phyloP scores from a whole-genome alignment of 192 early-diverging fungal genomes.

The Rhizophagus sp. region DNA sequence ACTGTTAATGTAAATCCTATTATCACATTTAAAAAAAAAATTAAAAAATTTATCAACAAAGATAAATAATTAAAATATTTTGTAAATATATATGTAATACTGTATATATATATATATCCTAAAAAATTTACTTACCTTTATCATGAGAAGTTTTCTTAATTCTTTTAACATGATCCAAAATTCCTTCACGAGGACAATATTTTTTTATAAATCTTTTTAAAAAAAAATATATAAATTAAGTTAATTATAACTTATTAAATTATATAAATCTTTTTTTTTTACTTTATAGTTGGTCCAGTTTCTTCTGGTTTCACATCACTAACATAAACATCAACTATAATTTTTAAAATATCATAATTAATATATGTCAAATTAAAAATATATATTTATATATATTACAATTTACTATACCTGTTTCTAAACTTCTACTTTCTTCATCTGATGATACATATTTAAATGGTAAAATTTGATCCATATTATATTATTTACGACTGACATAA shows the following conservation, averaged over 20 bases:
- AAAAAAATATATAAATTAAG: not conserved
- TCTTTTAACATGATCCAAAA: slow-evolving; percentile 49
- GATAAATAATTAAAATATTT: not conserved
- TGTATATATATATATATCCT: not conserved
- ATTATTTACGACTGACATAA: not conserved
- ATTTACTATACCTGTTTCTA: slow-evolving; percentile 21
- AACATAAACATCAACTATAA: slow-evolving; percentile 26
- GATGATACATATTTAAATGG: slow-evolving; percentile 20
- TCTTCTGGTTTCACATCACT: slow-evolving; percentile 27
- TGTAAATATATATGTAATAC: too few species aligned
- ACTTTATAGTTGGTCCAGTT: slow-evolving; percentile 24
- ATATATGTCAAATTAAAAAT: not conserved
- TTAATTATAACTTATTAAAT: too few species aligned
- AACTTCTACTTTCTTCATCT: slow-evolving; percentile 20
- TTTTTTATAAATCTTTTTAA: slow-evolving; percentile 50
- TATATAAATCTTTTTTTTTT: not conserved
- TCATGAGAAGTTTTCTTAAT: slow-evolving; percentile 35
- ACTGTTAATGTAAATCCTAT: slow-evolving; percentile 36
- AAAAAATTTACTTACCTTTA: not conserved
- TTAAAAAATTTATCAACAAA: not conserved
- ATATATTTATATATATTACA: too few species aligned
- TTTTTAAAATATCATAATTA: not conserved
- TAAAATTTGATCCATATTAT: not conserved
- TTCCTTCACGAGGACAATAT: slow-evolving; percentile 40
- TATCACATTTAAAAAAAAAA: not conserved